Evolutionary conservation across 2,329 filamentous ascomycete genomes (phyloP).

Genomic region (Sporothrix euskadiensis): DNA sequence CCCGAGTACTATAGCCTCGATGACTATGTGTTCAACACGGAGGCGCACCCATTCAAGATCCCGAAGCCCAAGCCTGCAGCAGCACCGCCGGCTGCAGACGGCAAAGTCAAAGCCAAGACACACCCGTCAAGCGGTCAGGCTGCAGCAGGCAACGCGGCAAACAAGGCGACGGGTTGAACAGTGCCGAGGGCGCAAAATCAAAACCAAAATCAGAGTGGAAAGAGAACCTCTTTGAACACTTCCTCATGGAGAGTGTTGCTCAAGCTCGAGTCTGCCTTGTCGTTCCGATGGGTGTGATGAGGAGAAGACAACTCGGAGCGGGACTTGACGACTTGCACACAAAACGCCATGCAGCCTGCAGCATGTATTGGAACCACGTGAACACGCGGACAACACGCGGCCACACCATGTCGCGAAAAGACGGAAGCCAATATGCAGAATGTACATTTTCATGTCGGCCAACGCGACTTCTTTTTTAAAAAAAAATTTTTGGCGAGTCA

Average conservation of each 20-base stretch:
- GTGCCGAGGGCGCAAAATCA: neutral
- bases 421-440: neutral
- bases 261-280: slow-evolving; percentile 7
- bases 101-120: slow-evolving; percentile 8
- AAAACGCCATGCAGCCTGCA: neutral
- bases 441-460: neutral
- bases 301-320: neutral
- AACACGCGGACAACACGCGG: neutral
- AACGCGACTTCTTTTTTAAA: too few relatives aligned
- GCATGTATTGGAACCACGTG: neutral
- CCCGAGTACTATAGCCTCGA: slow-evolving; percentile 33
- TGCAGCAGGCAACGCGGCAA: neutral
- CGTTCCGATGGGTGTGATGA: neutral
- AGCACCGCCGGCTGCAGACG: slow-evolving; percentile 30
- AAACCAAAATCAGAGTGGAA: neutral
- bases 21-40: slow-evolving; percentile 33
- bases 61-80: slow-evolving; percentile 30
- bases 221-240: neutral
- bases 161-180: slow-evolving; percentile 29
- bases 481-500: neutral
- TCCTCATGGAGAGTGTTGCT: neutral
- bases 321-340: neutral
- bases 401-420: slow-evolving; percentile 9
- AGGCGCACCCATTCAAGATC: slow-evolving; percentile 34
- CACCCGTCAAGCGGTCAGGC: neutral